Evolutionary conservation across 2,329 filamentous ascomycete genomes (phyloP), one percentile per base, ranked within the genome.

Genomic region (Cercospora zeae-maydis): DNA sequence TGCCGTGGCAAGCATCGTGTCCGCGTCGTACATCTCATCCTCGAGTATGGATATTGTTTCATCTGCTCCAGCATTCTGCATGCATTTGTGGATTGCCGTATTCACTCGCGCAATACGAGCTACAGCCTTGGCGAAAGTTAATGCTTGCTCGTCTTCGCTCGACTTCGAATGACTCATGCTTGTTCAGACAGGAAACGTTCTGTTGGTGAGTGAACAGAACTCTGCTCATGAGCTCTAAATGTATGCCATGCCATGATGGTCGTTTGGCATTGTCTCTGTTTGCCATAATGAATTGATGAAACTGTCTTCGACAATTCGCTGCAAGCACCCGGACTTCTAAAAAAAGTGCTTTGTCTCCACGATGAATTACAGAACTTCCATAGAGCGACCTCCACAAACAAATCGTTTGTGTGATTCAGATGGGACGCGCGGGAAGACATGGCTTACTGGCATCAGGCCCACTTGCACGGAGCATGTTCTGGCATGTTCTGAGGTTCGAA

Each of bases 71-170:
- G 2, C n/a, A 8, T 53, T 16, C 2, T 10, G n/a, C 27, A 37
- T 36, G 6, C 33, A 14, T 24, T 19, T 58, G 24, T 58, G 53
- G 1, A 58, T 62, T 16, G 27, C 31, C 9, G 34, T 58, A 34
- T 58, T 58, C n/a, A 62, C 34, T 58, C 19, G 47, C 21, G 59
- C 59, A 24, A 62, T 39, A 4, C 31, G 52, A 19, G 53, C 47
- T 30, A 58, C 27, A 2, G 55, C 30, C 34, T 27, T 51, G 31
- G 60, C 60, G 16, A 62, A 37, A 10, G 1, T 33, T 4, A 37
- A 21, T 24, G 59, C 54, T 14, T 33, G 33, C 36, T 51, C 13
- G 5, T 56, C 2, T n/a, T 21, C 24, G 37, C 8, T 34, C 2
- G 39, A 21, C 5, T 5, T 36, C 3, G 16, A 1, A 1, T 8